A percentile compares a stretch with the other conserved stretches of the same genome.
These are phyloP conservation scores for Kandelia obovata DNA, from an alignment of 345 rosid species.

Conservation along the genomic window DNA sequence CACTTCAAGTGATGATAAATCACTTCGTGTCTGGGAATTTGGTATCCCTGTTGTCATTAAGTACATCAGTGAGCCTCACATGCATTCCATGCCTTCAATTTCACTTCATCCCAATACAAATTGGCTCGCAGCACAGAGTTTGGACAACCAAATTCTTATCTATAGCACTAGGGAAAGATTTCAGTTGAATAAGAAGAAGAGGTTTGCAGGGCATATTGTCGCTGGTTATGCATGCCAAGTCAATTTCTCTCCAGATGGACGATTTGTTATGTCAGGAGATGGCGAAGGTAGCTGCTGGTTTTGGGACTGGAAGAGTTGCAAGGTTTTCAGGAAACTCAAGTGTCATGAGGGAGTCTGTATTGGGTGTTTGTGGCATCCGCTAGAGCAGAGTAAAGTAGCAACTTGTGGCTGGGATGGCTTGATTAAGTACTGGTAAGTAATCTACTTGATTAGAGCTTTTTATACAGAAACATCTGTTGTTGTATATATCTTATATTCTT, in stretches of 20 bases:
- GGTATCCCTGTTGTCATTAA: constrained; percentile 97
- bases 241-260: constrained; percentile 95
- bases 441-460: constrained; percentile 6
- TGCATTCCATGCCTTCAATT: constrained; percentile 98
- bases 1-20: constrained; percentile 95
- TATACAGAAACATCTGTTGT: no score
- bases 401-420: constrained; percentile 99
- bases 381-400: constrained; percentile 97
- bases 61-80: constrained; percentile 98
- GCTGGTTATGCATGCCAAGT: constrained; percentile 99
- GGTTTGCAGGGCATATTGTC: constrained; percentile 89
- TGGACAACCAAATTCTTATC: constrained; percentile 93
- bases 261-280: constrained; percentile 99
- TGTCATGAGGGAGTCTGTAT: constrained; percentile 94
- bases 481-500: no score
- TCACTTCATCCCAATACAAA: constrained; percentile 85
- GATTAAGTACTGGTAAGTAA: constrained; percentile 88
- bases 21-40: constrained; percentile 97
- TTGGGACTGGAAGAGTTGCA: constrained; percentile 99
- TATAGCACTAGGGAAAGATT: constrained; percentile 90
- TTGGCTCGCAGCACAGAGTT: constrained; percentile 97
- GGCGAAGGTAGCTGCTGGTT: constrained; percentile 99
- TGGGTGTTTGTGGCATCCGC: constrained; percentile 92
- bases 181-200: constrained; percentile 94
- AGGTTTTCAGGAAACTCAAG: constrained; percentile 80